Evolutionary conservation across 495 filamentous ascomycete genomes (phyloP).

Genomic region (Penicillium goetzii): DNA sequence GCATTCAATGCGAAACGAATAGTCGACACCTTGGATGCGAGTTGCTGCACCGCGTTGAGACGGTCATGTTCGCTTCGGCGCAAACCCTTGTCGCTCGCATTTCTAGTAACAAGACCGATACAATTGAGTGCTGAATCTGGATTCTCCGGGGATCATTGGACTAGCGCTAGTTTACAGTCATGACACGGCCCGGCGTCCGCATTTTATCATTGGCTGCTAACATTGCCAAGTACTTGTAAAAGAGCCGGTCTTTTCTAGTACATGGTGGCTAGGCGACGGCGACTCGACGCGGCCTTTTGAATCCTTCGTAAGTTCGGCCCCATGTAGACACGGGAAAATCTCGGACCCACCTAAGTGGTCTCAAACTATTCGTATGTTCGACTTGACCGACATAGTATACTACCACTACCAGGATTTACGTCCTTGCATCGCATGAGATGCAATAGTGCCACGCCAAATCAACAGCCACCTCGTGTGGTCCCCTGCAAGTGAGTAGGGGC

Average conservation of each 20-base stretch:
- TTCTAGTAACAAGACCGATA: conserved; percentile 13
- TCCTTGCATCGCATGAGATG: conserved; percentile 8
- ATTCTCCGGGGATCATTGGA: conserved; percentile 1
- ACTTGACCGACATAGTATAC: background rate
- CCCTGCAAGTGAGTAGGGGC: conserved; percentile 4
- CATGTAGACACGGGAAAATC: background rate
- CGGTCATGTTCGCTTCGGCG: conserved; percentile 15
- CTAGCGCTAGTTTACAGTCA: background rate
- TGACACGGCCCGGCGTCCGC: conserved; percentile 3
- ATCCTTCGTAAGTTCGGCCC: background rate
- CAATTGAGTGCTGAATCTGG: conserved; percentile 11
- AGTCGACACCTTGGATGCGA: conserved; percentile 9
- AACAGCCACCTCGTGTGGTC: conserved; percentile 4
- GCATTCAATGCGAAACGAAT: conserved; percentile 22
- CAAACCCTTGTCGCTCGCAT: conserved; percentile 22
- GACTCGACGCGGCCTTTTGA: background rate
- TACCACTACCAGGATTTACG: conserved; percentile 2
- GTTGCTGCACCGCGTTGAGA: conserved; percentile 13
- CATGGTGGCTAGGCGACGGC: too few species aligned
- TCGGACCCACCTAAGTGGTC: background rate
- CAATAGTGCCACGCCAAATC: conserved; percentile 5
- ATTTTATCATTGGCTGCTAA: background rate
- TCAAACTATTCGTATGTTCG: background rate
- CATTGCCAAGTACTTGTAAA: background rate
- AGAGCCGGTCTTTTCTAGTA: background rate